Evolutionary conservation across 148 eudicot genomes (phyloP).

Genomic region (Pouteria glomerata): DNA sequence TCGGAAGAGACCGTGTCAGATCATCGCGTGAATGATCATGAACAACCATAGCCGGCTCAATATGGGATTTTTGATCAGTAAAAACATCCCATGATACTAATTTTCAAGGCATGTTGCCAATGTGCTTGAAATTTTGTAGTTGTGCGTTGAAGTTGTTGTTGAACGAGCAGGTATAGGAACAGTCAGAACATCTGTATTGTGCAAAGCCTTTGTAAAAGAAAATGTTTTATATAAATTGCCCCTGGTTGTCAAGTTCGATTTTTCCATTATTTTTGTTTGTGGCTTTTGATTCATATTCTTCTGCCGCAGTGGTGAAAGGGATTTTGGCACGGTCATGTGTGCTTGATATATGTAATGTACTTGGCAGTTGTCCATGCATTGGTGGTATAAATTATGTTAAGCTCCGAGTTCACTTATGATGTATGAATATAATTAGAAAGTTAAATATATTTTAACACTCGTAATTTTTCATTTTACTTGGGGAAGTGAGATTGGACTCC

Average conservation of each 20-base stretch:
- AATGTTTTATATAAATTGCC: not conserved
- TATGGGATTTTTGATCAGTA: constrained; percentile 7
- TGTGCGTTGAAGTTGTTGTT: constrained; percentile 2
- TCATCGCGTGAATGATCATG: constrained; percentile 27
- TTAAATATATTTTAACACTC: too few species aligned
- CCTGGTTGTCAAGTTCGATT: not conserved
- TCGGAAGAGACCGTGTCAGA: constrained; percentile 52
- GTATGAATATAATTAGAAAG: too few species aligned
- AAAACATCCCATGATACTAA: not conserved
- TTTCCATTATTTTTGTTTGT: not conserved
- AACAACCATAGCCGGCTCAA: constrained; percentile 3
- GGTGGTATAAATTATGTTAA: too few species aligned
- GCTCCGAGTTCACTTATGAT: too few species aligned
- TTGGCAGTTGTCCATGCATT: too few species aligned
- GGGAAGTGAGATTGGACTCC: too few species aligned
- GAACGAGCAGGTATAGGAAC: constrained; percentile 14
- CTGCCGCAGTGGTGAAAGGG: not conserved
- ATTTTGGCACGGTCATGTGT: too few species aligned
- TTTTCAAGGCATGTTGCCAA: not conserved
- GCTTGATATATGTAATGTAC: too few species aligned
- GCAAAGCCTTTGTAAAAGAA: constrained; percentile 11
- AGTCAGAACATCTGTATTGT: constrained; percentile 3
- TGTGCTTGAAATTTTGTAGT: constrained; percentile 18
- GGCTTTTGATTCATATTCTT: not conserved
- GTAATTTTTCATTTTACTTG: too few species aligned